These are phyloP conservation scores for Epichloe sibirici DNA, from an alignment of 2,329 filamentous ascomycete genomes.

Conservation along the genomic window DNA sequence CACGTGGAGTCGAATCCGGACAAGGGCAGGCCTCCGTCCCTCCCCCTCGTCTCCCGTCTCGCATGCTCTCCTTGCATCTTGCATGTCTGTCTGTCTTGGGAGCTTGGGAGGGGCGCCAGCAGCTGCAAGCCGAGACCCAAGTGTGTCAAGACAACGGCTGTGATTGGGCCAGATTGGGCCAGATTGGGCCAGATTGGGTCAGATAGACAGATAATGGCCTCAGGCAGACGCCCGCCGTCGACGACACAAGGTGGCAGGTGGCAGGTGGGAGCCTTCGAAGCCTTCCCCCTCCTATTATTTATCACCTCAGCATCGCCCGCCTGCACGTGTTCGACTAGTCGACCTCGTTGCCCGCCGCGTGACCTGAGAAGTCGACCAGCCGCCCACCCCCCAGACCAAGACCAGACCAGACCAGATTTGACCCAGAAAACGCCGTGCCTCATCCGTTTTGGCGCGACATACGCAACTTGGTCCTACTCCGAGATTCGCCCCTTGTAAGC, in stretches of 20 bases:
- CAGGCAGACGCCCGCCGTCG: constrained; percentile 3
- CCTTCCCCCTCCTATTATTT: constrained; percentile 1
- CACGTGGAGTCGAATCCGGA: no score
- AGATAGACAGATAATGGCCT: background rate
- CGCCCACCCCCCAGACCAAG: constrained; percentile 1
- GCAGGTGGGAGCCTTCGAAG: background rate
- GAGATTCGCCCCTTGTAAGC: constrained; percentile 11
- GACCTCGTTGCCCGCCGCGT: constrained; percentile 9
- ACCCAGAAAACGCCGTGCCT: constrained; percentile 1
- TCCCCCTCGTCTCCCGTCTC: background rate
- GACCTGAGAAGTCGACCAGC: constrained; percentile 7
- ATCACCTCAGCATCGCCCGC: constrained; percentile 5
- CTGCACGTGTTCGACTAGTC: constrained; percentile 10
- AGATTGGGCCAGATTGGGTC: background rate
- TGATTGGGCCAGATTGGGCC: constrained; percentile 4
- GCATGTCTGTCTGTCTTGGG: background rate
- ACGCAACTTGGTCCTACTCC: constrained; percentile 3
- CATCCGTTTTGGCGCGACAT: constrained; percentile 2
- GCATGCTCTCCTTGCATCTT: background rate
- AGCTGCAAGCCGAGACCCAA: background rate
- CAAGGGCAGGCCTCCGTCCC: no score
- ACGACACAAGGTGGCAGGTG: background rate
- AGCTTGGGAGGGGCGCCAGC: background rate
- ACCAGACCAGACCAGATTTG: background rate
- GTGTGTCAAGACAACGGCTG: background rate